These are phyloP conservation scores for Cicer judaicum DNA, from an alignment of 306 rosid species.

Conservation along the genomic window DNA sequence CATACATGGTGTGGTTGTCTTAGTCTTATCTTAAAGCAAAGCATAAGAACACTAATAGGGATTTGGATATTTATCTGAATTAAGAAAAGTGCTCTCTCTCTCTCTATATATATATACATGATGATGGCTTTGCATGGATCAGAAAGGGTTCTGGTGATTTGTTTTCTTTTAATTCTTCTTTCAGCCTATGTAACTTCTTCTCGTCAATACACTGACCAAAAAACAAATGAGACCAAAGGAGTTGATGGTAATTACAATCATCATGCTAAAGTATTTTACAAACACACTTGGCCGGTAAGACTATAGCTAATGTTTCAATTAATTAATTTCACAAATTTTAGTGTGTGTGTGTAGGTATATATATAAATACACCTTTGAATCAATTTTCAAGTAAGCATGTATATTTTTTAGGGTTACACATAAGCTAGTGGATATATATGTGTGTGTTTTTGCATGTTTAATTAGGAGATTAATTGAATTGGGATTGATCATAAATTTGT, in stretches of 20 bases:
- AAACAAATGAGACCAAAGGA: conserved; percentile 45
- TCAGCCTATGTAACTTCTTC: conserved; percentile 58
- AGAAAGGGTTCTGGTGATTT: conserved; percentile 50
- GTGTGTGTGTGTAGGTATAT: no score
- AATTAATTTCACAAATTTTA: not conserved
- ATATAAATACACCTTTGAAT: not conserved
- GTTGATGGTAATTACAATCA: not conserved
- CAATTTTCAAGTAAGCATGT: conserved; percentile 12
- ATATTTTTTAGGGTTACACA: not conserved
- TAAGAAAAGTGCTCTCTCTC: no score
- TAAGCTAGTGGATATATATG: not conserved
- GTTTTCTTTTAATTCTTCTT: conserved; percentile 42
- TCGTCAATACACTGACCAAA: conserved; percentile 28
- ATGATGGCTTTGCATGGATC: conserved; percentile 36
- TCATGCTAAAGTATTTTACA: conserved; percentile 52
- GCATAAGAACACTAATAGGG: no score
- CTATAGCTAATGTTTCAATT: not conserved
- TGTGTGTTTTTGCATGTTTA: not conserved
- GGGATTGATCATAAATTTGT: not conserved
- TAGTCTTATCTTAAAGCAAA: conserved; percentile 30
- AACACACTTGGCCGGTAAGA: conserved; percentile 85
- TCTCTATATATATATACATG: not conserved
- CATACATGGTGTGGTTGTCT: conserved; percentile 1
- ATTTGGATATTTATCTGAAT: no score
- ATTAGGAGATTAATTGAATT: not conserved